Conservation (phyloP, 2,329 filamentous ascomycete species). For the Aspergillus puulaauensis region DNA sequence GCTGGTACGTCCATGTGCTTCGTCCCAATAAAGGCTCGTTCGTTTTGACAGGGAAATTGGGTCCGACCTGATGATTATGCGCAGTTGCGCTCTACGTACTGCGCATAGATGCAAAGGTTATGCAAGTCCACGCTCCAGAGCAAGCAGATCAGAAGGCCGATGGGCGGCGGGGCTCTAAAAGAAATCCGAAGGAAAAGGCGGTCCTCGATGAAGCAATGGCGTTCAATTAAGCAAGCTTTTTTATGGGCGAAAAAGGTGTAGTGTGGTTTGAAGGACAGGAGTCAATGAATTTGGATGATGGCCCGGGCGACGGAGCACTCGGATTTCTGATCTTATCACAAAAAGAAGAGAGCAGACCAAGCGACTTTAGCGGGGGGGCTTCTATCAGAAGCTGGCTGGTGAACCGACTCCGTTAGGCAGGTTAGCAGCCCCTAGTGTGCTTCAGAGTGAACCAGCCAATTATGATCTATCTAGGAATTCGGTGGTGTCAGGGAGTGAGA, state of each 20-base stretch:
- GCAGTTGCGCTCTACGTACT: no score
- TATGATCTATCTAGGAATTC: not conserved
- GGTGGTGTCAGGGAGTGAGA: not conserved
- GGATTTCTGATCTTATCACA: not conserved
- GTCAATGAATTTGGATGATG: not conserved
- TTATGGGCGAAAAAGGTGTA: not conserved
- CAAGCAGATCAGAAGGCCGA: not conserved
- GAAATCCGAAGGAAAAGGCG: not conserved
- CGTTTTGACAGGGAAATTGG: no score
- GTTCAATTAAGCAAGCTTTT: not conserved
- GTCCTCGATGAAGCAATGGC: not conserved
- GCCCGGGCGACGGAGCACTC: not conserved
- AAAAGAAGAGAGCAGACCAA: not conserved
- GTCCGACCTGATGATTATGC: no score
- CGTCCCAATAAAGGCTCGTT: no score
- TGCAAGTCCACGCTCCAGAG: not conserved
- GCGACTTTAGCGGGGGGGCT: not conserved
- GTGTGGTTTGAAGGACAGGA: not conserved
- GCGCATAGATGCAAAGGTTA: no score
- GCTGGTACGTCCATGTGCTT: no score
- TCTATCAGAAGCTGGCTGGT: not conserved
- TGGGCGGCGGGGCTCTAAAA: not conserved
- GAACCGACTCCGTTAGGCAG: not conserved
- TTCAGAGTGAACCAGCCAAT: not conserved
- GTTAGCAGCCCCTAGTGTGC: slow-evolving; percentile 5